Evolutionary conservation across 306 rosid genomes (phyloP).

Genomic region (Quillaja saponaria): DNA sequence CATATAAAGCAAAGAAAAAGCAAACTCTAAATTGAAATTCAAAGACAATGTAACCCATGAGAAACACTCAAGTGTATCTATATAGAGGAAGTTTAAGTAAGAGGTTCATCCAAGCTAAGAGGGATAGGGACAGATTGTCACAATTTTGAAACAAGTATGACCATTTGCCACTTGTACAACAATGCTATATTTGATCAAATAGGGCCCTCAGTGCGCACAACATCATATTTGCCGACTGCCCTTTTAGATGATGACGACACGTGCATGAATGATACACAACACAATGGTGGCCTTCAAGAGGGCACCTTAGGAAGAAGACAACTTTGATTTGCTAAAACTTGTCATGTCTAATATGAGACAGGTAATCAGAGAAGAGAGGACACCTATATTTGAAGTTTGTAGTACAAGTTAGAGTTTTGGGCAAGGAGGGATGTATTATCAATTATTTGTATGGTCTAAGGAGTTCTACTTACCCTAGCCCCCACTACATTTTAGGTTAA

Average conservation of each 20-base stretch:
- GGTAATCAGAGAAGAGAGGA: not conserved
- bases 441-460: no score
- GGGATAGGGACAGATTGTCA: conserved; percentile 6
- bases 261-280: not conserved
- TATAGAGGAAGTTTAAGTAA: not conserved
- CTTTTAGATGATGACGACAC: conserved; percentile 12
- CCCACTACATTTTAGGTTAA: no score
- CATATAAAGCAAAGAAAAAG: no score
- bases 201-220: not conserved
- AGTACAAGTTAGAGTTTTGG: not conserved
- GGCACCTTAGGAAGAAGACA: not conserved
- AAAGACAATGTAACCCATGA: no score
- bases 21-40: no score
- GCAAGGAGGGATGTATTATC: no score
- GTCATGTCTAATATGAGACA: not conserved
- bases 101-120: conserved; percentile 9
- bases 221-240: not conserved
- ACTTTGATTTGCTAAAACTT: no score
- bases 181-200: not conserved
- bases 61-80: no score
- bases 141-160: not conserved
- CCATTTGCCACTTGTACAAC: conserved; percentile 14
- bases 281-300: not conserved
- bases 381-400: conserved; percentile 13
- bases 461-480: no score